Percentiles rank a stretch among this genome's conserved stretches.
phyloP scores from a whole-genome alignment of 495 filamentous ascomycete species.

The Neurospora sp. region DNA sequence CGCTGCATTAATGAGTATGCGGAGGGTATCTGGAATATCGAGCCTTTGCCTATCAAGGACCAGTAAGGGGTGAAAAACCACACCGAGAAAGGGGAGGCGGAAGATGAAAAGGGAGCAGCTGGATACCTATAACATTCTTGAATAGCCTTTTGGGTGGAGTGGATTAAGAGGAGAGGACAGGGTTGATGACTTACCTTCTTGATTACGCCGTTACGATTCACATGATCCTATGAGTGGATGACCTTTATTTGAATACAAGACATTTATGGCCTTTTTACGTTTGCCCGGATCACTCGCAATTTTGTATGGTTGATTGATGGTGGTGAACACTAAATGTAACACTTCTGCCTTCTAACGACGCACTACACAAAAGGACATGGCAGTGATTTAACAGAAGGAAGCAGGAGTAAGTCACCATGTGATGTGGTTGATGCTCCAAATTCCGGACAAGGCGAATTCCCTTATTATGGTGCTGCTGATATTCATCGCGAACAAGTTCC shows the following conservation, averaged over 20 bases:
- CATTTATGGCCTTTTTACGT: neutral
- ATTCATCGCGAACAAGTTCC: neutral
- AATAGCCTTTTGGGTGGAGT: neutral
- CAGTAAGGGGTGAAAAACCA: neutral
- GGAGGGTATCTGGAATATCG: slow-evolving; percentile 91
- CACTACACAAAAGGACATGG: neutral
- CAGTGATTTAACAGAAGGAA: neutral
- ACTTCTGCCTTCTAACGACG: neutral
- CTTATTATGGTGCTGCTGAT: neutral
- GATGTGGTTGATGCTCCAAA: neutral
- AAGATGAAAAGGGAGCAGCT: neutral
- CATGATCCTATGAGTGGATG: neutral
- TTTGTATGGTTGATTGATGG: neutral
- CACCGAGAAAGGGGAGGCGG: neutral
- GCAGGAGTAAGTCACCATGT: neutral
- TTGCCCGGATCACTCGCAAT: neutral
- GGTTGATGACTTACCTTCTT: neutral
- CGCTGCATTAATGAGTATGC: slow-evolving; percentile 98
- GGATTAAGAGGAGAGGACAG: neutral
- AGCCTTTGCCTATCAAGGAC: slow-evolving; percentile 49
- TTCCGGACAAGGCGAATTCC: neutral
- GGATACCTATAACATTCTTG: neutral
- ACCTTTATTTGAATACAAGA: neutral
- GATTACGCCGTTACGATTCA: neutral
- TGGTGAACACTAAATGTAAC: neutral